Percentiles rank a stretch among this genome's conserved stretches.
phyloP scores from a whole-genome alignment of 148 eudicot genomes.

The Dianthus caryophyllus region DNA sequence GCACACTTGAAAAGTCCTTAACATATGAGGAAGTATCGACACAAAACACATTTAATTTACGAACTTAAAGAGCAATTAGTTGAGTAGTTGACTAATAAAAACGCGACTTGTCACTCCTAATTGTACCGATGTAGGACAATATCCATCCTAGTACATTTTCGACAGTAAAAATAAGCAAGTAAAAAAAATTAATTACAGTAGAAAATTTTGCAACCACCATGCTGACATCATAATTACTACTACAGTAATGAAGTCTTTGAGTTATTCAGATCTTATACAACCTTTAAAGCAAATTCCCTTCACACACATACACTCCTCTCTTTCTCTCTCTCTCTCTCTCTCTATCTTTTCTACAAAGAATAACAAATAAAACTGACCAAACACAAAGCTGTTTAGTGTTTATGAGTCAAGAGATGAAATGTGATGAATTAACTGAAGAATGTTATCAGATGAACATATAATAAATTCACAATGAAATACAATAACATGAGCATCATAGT shows the following conservation, averaged over 20 bases:
- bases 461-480: conserved; percentile 26
- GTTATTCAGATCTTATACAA: conserved; percentile 32
- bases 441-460: background rate
- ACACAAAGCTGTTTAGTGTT: background rate
- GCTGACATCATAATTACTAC: conserved; percentile 23
- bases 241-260: conserved; percentile 16
- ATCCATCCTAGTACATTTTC: too few species aligned
- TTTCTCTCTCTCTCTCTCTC: background rate
- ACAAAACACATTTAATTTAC: too few species aligned
- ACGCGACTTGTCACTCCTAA: too few species aligned
- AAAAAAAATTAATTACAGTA: background rate
- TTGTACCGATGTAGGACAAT: too few species aligned
- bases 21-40: too few species aligned
- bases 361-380: conserved; percentile 11
- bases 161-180: too few species aligned
- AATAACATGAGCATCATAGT: conserved; percentile 9
- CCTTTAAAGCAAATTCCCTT: conserved; percentile 26
- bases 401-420: conserved; percentile 25
- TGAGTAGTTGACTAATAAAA: too few species aligned
- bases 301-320: conserved; percentile 15
- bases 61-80: too few species aligned
- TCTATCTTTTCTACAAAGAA: too few species aligned
- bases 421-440: conserved; percentile 2
- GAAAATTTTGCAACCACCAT: conserved; percentile 13
- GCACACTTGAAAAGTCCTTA: too few species aligned